Base-by-base conservation (phyloP, 176 grass and related monocot genomes). In the Themeda triandra region DNA sequence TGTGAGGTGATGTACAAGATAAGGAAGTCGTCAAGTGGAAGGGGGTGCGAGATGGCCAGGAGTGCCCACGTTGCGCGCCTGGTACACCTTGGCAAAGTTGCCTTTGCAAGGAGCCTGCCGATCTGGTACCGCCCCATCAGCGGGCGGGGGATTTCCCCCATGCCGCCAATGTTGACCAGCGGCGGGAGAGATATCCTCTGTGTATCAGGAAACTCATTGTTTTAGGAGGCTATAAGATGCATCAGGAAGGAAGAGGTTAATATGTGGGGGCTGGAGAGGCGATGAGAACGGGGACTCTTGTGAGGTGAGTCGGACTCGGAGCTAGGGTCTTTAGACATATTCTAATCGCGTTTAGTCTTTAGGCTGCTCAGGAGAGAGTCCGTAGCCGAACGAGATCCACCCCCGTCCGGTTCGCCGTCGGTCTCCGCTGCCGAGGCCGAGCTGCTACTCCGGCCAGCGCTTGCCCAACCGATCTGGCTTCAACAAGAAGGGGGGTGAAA, bases 391-490 rank as follows among this genome's bases (percentile, higher is more conserved):
- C 33, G 33, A 35, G 33, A 35, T 35, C 33, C 33, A 35, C 33
- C 4, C 33, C 33, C 33, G 40, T 73, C 90, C 33, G 63, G 40
- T 15, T 85, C 82, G 40, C 71, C 71, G 36, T 88, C 89, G 54
- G 5, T 51, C 63, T 66, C 75, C 67, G 28, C 68, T 12, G 44
- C 58, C 21, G 79, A 45, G 8, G 79, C 64, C 17, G 84, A 73
- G 62, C 51, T 84, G 81, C 78, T 95, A 37, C 58, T 96, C 58
- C 84, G 84, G 4, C 86, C 89, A 10, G 77, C 88, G 36, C 65
- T 93, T 42, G 78, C 81, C 84, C 93, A 86, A 39, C 78, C 81
- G 76, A 89, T 99, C 80, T 92, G n/a, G n/a, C n/a, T n/a, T n/a
- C n/a, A n/a, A n/a, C n/a, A n/a, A n/a, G n/a, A n/a, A n/a, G n/a